Percentiles rank a stretch among this genome's conserved stretches.
phyloP scores from a whole-genome alignment of 1,284 basidiomycete genomes.

The Ceratobasidium sp. region DNA sequence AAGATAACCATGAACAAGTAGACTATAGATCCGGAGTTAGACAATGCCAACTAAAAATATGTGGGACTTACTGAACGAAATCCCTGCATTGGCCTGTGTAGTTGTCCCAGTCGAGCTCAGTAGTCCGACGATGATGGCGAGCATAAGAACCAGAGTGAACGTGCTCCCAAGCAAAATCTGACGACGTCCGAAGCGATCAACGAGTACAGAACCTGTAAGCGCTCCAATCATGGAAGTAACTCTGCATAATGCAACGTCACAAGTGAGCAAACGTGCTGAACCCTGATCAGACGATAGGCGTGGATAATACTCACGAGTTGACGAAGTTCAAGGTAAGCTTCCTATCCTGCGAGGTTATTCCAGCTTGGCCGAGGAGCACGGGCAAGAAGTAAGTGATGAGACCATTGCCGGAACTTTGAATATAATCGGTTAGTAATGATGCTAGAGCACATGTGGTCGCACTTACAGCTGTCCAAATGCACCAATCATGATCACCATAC shows the following conservation, averaged over 20 bases:
- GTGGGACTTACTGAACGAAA: slow-evolving; percentile 30
- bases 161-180: slow-evolving; percentile 57
- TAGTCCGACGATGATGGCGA: slow-evolving; percentile 60
- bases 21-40: not conserved
- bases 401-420: slow-evolving; percentile 27
- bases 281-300: not conserved
- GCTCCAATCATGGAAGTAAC: slow-evolving; percentile 45
- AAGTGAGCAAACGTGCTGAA: not conserved
- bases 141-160: slow-evolving; percentile 54
- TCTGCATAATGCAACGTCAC: not conserved
- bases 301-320: slow-evolving; percentile 53
- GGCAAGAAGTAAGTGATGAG: slow-evolving; percentile 62
- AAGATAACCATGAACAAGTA: slow-evolving; percentile 54
- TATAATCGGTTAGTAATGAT: not conserved
- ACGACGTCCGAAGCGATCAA: slow-evolving; percentile 60
- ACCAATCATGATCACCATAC: slow-evolving; percentile 65
- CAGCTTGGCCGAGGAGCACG: slow-evolving; percentile 59
- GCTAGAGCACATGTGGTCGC: slow-evolving; percentile 55
- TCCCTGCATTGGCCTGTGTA: slow-evolving; percentile 40
- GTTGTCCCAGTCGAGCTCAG: slow-evolving; percentile 51
- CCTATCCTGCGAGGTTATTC: slow-evolving; percentile 59
- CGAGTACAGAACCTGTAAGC: slow-evolving; percentile 55
- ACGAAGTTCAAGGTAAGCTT: slow-evolving; percentile 62
- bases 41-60: not conserved
- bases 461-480: slow-evolving; percentile 56